Evolutionary conservation across 176 grass and related monocot genomes (phyloP), one percentile per base, ranked within the genome.

Genomic region (Eleusine indica): DNA sequence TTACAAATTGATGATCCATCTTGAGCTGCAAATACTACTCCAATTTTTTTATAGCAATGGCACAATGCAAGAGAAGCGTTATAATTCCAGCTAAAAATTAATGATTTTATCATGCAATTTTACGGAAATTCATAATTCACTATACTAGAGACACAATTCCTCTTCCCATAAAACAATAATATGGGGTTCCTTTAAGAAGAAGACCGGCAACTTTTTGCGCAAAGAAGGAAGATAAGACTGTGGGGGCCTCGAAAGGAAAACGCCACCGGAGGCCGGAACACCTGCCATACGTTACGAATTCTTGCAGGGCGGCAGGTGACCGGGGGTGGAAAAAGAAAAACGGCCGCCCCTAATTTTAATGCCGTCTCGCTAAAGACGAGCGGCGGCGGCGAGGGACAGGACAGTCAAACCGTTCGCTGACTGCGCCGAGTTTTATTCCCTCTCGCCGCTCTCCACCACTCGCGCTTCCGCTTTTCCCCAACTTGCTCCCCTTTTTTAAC

Each of bases 341-440:
- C 54, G 68, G 25, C 64, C 0, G 80, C 54, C 49, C 49, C 70
- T 68, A 86, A 79, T 70, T 88, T 89, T 73, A 92, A 78, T 73
- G 72, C 72, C 77, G 77, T 35, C 81, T 70, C 84, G 87, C 78
- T 56, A n/a, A 54, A 60, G 84, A 82, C 77, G 91, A 87, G 77
- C 83, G 88, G 75, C 77, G 85, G 88, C 85, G 90, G 86, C 74
- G 68, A 58, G 84, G 84, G 72, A 73, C 74, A 71, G 87, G 75
- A 86, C 89, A 90, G 96, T 92, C 96, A 98, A 94, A 93, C 60
- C 74, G 40, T 70, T 96, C 76, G 93, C 89, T 96, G 93, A 95
- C 89, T 94, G 85, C 74, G 62, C 84, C 84, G 73, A 75, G 85
- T 83, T 88, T 87, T 90, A 90, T 89, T 91, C 85, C 80, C 65